Base-by-base conservation (phyloP, 345 rosid genomes). In the Eucalyptus victrix region DNA sequence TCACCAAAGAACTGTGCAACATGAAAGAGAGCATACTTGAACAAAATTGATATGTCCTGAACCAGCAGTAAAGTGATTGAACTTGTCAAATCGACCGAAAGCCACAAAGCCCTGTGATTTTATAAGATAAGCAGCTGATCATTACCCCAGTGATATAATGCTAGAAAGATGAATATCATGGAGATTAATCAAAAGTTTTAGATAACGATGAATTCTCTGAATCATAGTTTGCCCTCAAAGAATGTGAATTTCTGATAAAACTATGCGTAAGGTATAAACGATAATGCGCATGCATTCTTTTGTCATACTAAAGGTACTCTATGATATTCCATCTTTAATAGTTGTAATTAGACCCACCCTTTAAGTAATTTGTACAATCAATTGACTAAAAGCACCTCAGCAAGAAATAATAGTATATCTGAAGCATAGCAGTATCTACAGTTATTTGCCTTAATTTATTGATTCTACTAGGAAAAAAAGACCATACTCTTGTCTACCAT, bases 61-160 rank as follows among this genome's bases (percentile, higher is more conserved):
- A 87, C 97, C 94, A 90, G 96, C 90, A 49, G 90, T 91, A 90
- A 97, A 97, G 92, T 94, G 90, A 94, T 95, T 94, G 89, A 93
- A 93, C 81, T 93, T 90, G 88, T 95, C 95, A 92, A 93, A 98
- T 90, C 94, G 87, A 53, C 98, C 99, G 92, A 94, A 98, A 92
- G 93, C 95, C 88, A 97, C 93, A 93, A 96, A 98, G 87, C 99
- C 99, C 99, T 98, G 97, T 93, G 94, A 49, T 90, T 58, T 85
- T 47, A 9, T 50, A 87, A 87, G 44, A 87, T 49, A 51, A 72
- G 85, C 67, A 88, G 58, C 49, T 49, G 72, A 32, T 58, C 62
- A 86, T 49, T 53, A 53, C 45, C 47, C 83, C 83, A 40, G 83
- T 65, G 76, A 65, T 65, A 15, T n/a, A 42, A 80, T 28, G n/a